These are phyloP conservation scores for Ustilago lituana DNA, from an alignment of 1,284 basidiomycete genomes.

Conservation along the genomic window DNA sequence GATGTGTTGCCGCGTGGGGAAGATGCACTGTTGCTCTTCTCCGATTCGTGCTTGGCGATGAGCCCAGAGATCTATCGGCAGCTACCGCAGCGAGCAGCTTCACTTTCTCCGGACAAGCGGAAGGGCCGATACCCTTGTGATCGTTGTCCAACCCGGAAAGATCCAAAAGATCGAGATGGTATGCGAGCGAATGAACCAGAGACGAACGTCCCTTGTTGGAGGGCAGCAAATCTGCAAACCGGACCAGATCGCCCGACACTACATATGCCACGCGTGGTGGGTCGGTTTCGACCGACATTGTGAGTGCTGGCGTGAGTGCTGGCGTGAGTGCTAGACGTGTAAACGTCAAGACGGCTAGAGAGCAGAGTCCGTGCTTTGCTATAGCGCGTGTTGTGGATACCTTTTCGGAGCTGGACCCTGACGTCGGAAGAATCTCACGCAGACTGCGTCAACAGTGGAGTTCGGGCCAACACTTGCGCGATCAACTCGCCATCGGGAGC, in stretches of 20 bases:
- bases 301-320: too few relatives aligned
- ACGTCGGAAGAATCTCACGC: background rate
- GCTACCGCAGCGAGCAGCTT: constrained; percentile 6
- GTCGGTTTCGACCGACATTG: constrained; percentile 9
- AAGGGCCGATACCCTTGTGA: background rate
- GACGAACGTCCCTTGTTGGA: constrained; percentile 83
- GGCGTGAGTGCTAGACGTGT: too few relatives aligned
- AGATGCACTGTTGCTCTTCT: constrained; percentile 15
- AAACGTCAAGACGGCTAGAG: too few relatives aligned
- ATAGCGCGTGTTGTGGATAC: background rate
- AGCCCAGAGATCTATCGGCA: background rate
- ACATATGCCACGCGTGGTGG: constrained; percentile 70
- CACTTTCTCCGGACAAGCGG: background rate
- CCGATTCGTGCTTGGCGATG: background rate
- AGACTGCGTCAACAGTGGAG: background rate
- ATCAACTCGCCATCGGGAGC: too few relatives aligned
- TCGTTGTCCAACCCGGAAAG: constrained; percentile 7
- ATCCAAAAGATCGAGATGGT: constrained; percentile 51
- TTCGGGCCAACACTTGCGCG: too few relatives aligned
- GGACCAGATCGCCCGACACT: constrained; percentile 73
- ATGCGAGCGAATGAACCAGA: constrained; percentile 77
- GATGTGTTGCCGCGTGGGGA: constrained; percentile 11
- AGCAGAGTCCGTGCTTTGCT: too few relatives aligned
- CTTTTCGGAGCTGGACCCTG: constrained; percentile 10
- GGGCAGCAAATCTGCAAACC: constrained; percentile 77